Conservation (phyloP, 768 basidiomycete genomes). For the Russula vinacea region DNA sequence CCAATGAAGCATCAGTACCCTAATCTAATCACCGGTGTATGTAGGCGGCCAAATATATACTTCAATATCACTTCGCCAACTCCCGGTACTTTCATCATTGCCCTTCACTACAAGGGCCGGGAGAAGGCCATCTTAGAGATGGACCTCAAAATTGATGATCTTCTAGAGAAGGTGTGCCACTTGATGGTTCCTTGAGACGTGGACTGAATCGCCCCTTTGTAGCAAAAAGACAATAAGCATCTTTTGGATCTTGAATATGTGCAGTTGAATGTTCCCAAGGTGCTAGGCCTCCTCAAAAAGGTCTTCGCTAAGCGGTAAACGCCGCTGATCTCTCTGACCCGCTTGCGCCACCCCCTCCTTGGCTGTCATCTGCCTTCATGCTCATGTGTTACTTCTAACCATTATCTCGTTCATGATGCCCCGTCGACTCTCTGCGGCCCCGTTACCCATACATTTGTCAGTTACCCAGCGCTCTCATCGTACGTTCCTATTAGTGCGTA, state of each 20-base stretch:
- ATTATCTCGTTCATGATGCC: slow-evolving; percentile 15
- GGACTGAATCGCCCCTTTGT: slow-evolving; percentile 19
- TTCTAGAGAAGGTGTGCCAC: slow-evolving; percentile 84
- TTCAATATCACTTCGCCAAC: slow-evolving; percentile 98
- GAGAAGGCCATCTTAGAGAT: slow-evolving; percentile 99
- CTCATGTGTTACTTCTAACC: slow-evolving; percentile 22
- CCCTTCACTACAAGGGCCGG: slow-evolving; percentile 96
- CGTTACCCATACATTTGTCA: slow-evolving; percentile 25
- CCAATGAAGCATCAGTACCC: slow-evolving; percentile 17
- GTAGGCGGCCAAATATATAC: slow-evolving; percentile 93
- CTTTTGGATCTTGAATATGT: slow-evolving; percentile 96
- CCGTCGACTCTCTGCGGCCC: slow-evolving; percentile 13
- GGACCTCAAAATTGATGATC: slow-evolving; percentile 98
- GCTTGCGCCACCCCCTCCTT: slow-evolving; percentile 15
- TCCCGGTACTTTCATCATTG: slow-evolving; percentile 98
- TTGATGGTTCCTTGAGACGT: background rate
- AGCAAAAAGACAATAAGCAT: slow-evolving; percentile 99
- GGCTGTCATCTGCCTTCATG: slow-evolving; percentile 8
- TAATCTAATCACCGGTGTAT: slow-evolving; percentile 19
- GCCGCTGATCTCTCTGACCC: background rate
- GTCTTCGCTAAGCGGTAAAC: slow-evolving; percentile 83
- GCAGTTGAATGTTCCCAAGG: slow-evolving; percentile 94
- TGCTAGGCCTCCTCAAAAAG: slow-evolving; percentile 87
- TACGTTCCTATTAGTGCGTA: slow-evolving; percentile 10
- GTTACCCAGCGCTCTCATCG: slow-evolving; percentile 29